Evolutionary conservation across 2,329 filamentous ascomycete species (phyloP), one percentile per base, ranked within the genome.

Genomic region (Tolypocladium ophioglossoides): DNA sequence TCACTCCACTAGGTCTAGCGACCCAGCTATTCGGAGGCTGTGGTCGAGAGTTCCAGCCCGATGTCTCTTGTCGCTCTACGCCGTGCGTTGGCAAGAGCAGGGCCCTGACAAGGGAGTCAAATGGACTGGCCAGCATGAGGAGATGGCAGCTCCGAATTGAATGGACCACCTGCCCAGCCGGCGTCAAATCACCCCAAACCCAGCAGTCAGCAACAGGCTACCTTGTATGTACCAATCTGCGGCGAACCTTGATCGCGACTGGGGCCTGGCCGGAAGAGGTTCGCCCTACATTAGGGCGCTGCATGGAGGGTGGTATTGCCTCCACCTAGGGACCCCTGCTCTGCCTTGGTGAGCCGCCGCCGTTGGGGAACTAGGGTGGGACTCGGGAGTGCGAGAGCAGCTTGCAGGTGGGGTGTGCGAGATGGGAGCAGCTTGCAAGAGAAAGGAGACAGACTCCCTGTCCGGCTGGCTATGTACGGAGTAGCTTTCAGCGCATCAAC

Each of bases 261-360:
- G 56, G 59, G 61, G 58, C 60, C 59, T 64, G 63, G 44, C 62
- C 62, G 57, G 59, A 67, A 66, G 58, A 58, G 63, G 62, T 63
- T 64, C 59, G 55, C 62, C 62, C 58, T 64, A 67, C 66, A 68
- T 68, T 68, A 66, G 66, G 59, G 61, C 60, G 57, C 57, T 61
- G 59, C 59, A 63, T 56, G 58, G 65, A 65, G 66, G 66, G 64
- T 67, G 61, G 55, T 60, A 64, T 64, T 64, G 64, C 59, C 58
- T 59, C 55, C 48, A 50, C 48, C 34, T 46, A 3, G 14, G 7
- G 16, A 27, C 22, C 24, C 24, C 14, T 50, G 32, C 34, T 38
- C 18, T 50, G 30, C 34, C 24, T 18, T 46, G 41, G 41, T 6
- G 20, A 41, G 49, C 54, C 51, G 56, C 54, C 52, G 48, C 20